These are phyloP conservation scores for Microdochium paspali DNA, from an alignment of 2,329 filamentous ascomycete genomes.

Conservation along the genomic window DNA sequence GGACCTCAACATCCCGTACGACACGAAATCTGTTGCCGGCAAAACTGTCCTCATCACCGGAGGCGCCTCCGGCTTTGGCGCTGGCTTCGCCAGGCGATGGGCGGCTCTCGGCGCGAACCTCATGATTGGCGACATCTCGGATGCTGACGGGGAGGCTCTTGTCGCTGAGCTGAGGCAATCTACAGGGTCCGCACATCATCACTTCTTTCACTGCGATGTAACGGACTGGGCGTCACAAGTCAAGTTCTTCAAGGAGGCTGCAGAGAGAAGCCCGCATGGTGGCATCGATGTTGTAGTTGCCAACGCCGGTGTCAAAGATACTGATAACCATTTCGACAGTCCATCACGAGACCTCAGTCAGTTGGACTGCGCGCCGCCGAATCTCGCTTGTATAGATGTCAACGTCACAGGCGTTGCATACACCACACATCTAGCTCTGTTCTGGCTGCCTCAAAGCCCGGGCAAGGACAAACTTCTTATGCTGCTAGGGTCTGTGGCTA, in stretches of 20 bases:
- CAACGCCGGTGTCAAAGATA: conserved; percentile 52
- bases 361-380: conserved; percentile 35
- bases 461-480: conserved; percentile 42
- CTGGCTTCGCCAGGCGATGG: conserved; percentile 43
- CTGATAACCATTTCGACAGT: conserved; percentile 30
- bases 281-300: conserved; percentile 56
- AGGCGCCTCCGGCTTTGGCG: conserved; percentile 52
- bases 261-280: conserved; percentile 39
- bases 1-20: conserved; percentile 32
- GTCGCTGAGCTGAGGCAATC: conserved; percentile 38
- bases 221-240: conserved; percentile 56
- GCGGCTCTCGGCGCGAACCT: conserved; percentile 48
- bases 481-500: conserved; percentile 54
- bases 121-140: conserved; percentile 54
- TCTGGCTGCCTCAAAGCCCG: conserved; percentile 41
- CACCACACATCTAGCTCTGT: conserved; percentile 54
- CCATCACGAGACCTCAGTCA: conserved; percentile 22
- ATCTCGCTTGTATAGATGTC: conserved; percentile 46
- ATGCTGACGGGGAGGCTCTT: conserved; percentile 40
- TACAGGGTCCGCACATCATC: conserved; percentile 31
- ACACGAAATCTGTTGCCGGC: conserved; percentile 32
- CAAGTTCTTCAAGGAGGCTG: conserved; percentile 50
- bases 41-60: conserved; percentile 57
- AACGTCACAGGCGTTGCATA: conserved; percentile 57
- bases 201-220: conserved; percentile 55